A percentile compares a stretch with the other conserved stretches of the same genome.
Conservation (phyloP, 2,329 filamentous ascomycete genomes). For the Pestalotiopsis sp. region DNA sequence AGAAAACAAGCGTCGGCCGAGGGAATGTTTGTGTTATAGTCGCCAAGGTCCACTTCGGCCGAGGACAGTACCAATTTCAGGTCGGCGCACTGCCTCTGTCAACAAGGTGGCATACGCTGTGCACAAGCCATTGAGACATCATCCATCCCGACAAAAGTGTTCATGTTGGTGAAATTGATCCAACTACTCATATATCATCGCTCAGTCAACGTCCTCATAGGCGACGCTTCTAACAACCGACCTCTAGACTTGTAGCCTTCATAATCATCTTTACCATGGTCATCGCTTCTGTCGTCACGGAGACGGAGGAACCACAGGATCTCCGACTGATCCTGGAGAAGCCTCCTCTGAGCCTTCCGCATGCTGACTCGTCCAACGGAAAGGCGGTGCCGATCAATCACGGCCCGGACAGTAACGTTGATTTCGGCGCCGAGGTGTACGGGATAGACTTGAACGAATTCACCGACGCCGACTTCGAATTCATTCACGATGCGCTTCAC, state of each 20-base stretch:
- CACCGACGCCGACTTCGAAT: conserved; percentile 62
- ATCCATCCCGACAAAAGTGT: too few relatives aligned
- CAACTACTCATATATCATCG: too few relatives aligned
- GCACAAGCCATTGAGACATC: too few relatives aligned
- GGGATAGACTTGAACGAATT: conserved; percentile 35
- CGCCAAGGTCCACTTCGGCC: background rate
- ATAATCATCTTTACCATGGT: conserved; percentile 18
- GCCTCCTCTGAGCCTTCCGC: conserved; percentile 22
- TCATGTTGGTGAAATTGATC: too few relatives aligned
- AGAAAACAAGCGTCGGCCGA: background rate
- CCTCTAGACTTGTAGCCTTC: background rate
- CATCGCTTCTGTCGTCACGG: conserved; percentile 23
- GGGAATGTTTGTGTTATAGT: background rate
- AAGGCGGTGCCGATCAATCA: conserved; percentile 27
- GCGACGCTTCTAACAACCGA: background rate
- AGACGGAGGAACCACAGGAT: conserved; percentile 19
- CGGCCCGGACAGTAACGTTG: conserved; percentile 27
- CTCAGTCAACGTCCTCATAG: too few relatives aligned
- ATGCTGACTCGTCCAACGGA: conserved; percentile 23
- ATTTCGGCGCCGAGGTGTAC: conserved; percentile 35
- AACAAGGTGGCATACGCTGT: too few relatives aligned
- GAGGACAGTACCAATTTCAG: background rate
- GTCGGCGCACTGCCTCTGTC: background rate
- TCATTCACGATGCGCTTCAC: conserved; percentile 67
- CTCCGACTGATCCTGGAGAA: conserved; percentile 17